These are phyloP conservation scores for Vitis hybrid DNA, from an alignment of 177 flowering plant species.

Conservation along the genomic window DNA sequence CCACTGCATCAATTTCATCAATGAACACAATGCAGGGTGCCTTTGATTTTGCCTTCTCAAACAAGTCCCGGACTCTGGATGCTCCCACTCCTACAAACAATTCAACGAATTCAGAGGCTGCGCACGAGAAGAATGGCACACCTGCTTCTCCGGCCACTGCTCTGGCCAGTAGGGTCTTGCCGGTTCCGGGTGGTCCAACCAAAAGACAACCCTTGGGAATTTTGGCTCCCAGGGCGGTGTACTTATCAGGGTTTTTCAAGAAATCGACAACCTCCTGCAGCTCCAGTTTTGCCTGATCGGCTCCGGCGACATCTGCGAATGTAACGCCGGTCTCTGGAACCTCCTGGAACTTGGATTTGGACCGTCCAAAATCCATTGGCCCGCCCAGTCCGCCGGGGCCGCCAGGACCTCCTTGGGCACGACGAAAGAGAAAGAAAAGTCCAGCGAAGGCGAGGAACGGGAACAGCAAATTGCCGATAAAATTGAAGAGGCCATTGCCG, in stretches of 20 bases:
- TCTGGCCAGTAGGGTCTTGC: conserved; percentile 90
- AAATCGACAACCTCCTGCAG: conserved; percentile 95
- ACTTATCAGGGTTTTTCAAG: conserved; percentile 92
- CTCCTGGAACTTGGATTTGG: conserved; percentile 93
- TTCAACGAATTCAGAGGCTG: conserved; percentile 96
- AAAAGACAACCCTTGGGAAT: conserved; percentile 93
- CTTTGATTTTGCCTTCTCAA: conserved; percentile 93
- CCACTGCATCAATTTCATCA: conserved; percentile 99
- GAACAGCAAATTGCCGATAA: conserved; percentile 82
- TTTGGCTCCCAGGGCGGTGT: conserved; percentile 89
- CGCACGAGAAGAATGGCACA: conserved; percentile 88
- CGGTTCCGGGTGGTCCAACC: conserved; percentile 97
- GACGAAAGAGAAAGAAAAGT: conserved; percentile 74
- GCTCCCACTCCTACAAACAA: conserved; percentile 98
- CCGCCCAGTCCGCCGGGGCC: conserved; percentile 98
- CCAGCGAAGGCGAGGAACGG: conserved; percentile 87
- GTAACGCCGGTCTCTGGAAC: conserved; percentile 92
- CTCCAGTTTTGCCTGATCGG: conserved; percentile 93
- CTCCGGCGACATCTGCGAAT: conserved; percentile 92
- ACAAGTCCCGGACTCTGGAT: conserved; percentile 91
- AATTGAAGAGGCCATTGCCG: conserved; percentile 68
- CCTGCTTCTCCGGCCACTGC: conserved; percentile 98
- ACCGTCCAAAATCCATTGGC: conserved; percentile 94
- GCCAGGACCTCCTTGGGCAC: conserved; percentile 89
- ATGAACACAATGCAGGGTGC: conserved; percentile 97